Evolutionary conservation across 1,139 yeast genomes (phyloP), one percentile per base, ranked within the genome.

Genomic region (Pichiaceae sp.): DNA sequence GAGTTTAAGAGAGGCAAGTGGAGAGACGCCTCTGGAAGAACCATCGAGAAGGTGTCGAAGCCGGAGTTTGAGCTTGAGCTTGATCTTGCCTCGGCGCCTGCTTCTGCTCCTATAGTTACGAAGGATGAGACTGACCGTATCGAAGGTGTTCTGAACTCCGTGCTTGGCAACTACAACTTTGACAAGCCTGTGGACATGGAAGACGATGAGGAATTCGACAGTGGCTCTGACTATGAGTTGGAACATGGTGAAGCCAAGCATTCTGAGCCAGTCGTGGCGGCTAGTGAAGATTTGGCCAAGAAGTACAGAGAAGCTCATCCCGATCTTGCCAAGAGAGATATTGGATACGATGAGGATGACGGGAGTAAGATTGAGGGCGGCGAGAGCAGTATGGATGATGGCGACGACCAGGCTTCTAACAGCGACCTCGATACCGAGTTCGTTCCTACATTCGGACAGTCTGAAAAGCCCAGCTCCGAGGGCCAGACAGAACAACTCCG

Each of bases 11-110:
- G 78, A 42, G 85, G 85, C 0, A 70, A 68, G 32, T 91, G 98
- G 98, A 70, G 68, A 47, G 86, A 86, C 58, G 93, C 93, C 7
- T 77, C 75, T 46, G 85, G 82, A 38, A 95, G 85, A 54, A 69
- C 83, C 7, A 69, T 86, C 16, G 96, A 87, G 50, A 66, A 75
- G 45, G 35, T 38, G 4, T 53, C 60, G 3, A 61, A 59, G 3
- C 42, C 32, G 1, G 57, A 29, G 12, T 50, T 48, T 14, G 33
- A 40, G 19, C 30, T 48, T 25, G 56, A 50, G 2, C 57, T 49
- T 4, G 61, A 53, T 17, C 52, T 42, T 7, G 52, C 33, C 15
- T 50, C 47, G 4, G 54, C 49, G 9, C 67, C 60, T 32, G 52
- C 53, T n/a, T 12, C 8, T 12, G 16, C n/a, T 5, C 16, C 16